Conservation (phyloP, 345 rosid species). For the Capsella bursapastoris region DNA sequence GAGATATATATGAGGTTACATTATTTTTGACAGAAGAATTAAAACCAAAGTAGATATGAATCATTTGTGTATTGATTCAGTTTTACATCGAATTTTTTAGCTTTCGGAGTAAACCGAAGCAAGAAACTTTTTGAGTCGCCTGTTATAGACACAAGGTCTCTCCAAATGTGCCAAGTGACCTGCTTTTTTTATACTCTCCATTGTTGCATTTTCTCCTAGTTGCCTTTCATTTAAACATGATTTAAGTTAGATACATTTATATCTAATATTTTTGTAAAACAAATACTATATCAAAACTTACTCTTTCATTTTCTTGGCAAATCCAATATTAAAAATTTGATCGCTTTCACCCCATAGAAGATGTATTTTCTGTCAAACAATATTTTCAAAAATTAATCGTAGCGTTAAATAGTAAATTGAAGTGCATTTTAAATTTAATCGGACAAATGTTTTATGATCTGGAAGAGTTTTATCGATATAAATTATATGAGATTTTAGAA, state of each 20-base stretch:
- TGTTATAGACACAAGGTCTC: constrained; percentile 80
- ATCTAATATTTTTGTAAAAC: not conserved
- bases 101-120: constrained; percentile 49
- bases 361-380: constrained; percentile 69
- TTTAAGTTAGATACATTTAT: not conserved
- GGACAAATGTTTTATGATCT: too few relatives aligned
- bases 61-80: not conserved
- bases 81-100: not conserved
- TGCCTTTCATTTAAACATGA: constrained; percentile 53
- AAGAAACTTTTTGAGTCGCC: constrained; percentile 70
- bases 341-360: constrained; percentile 90
- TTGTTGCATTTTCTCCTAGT: constrained; percentile 72
- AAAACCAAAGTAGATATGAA: constrained; percentile 3
- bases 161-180: constrained; percentile 88
- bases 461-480: too few relatives aligned
- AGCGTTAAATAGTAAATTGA: not conserved
- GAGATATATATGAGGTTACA: not conserved
- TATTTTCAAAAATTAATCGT: not conserved
- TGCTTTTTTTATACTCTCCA: constrained; percentile 66
- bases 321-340: constrained; percentile 65
- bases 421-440: not conserved
- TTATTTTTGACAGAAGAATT: constrained; percentile 4
- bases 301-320: constrained; percentile 85
- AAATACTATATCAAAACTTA: constrained; percentile 39
- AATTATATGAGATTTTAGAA: not conserved